Conservation (phyloP, 1,139 yeast genomes). For the Wickerhamomyces sp. region DNA sequence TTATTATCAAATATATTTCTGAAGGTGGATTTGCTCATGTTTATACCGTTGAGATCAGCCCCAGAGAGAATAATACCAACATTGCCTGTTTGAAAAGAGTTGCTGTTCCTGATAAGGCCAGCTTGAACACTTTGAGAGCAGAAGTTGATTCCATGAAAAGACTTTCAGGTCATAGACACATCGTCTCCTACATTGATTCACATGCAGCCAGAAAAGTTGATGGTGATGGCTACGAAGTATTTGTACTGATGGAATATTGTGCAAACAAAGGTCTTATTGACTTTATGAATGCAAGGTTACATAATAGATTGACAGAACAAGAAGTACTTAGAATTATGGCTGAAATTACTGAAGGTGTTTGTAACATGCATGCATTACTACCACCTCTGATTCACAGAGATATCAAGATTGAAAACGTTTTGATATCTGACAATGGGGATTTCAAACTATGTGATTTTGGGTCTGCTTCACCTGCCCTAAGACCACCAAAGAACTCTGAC, state of each 20-base stretch:
- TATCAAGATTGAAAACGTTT: conserved; percentile 90
- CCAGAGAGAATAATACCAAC: conserved; percentile 39
- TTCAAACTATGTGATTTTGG: conserved; percentile 95
- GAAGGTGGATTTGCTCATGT: conserved; percentile 80
- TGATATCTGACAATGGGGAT: conserved; percentile 66
- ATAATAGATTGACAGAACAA: conserved; percentile 72
- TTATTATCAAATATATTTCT: conserved; percentile 56
- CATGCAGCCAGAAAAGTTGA: conserved; percentile 69
- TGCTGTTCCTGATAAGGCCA: conserved; percentile 67
- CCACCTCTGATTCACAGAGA: conserved; percentile 90
- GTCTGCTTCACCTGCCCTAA: conserved; percentile 68
- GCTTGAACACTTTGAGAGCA: conserved; percentile 61
- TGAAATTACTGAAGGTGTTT: conserved; percentile 78
- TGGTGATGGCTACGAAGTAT: conserved; percentile 68
- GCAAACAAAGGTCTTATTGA: conserved; percentile 83
- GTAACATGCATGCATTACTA: conserved; percentile 79
- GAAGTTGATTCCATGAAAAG: conserved; percentile 88
- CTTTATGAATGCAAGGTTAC: conserved; percentile 87
- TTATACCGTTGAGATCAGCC: conserved; percentile 56
- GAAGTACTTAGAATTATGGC: conserved; percentile 82
- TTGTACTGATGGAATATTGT: conserved; percentile 90
- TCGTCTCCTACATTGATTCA: conserved; percentile 89
- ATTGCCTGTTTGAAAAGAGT: conserved; percentile 73
- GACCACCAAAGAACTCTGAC: conserved; percentile 60
- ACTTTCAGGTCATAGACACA: conserved; percentile 67